Conservation (phyloP, 1,284 basidiomycete genomes). For the Leccinum pachyderme region DNA sequence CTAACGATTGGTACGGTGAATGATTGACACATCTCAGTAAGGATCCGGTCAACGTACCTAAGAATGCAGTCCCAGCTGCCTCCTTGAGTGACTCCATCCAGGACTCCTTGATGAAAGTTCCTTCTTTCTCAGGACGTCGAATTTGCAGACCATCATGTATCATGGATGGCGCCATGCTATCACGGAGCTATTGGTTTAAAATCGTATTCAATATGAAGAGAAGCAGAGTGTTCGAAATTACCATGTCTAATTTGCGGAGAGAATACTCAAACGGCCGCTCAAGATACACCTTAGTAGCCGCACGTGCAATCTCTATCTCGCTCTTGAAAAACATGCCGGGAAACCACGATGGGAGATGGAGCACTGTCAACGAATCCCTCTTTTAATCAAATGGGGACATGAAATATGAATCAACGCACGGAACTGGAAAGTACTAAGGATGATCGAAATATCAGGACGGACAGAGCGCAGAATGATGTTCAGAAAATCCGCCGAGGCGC, state of each 20-base stretch:
- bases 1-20: no score
- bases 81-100: background rate
- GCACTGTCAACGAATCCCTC: background rate
- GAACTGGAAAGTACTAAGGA: background rate
- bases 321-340: constrained; percentile 27
- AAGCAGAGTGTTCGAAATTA: background rate
- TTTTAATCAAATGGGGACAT: background rate
- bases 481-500: background rate
- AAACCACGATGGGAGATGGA: constrained; percentile 19
- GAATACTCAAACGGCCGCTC: constrained; percentile 5
- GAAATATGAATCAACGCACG: background rate
- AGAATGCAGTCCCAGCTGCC: background rate
- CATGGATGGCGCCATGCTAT: background rate
- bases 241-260: background rate
- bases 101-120: background rate
- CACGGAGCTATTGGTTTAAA: background rate
- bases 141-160: background rate
- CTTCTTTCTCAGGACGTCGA: background rate
- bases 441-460: constrained; percentile 6
- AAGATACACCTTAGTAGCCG: background rate
- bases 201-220: background rate
- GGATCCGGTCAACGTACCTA: background rate
- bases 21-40: background rate
- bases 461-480: background rate
- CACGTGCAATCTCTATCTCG: background rate